Base-by-base conservation (phyloP, 495 filamentous ascomycete genomes). In the Annulohypoxylon nitens region DNA sequence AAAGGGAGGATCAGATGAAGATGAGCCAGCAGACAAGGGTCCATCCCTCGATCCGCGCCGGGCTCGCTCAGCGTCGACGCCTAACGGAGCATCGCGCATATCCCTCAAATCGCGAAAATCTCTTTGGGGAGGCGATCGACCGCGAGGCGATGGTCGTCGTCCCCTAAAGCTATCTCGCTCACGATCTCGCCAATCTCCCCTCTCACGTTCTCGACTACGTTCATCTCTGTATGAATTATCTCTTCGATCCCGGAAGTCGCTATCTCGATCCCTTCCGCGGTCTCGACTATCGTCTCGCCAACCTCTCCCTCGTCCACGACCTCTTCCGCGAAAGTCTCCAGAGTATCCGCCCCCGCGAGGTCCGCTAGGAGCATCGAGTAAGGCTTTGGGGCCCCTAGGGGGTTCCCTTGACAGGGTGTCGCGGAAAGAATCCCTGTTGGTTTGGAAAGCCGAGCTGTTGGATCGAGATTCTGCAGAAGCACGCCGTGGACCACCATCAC, bases 361-460 rank as follows among this genome's bases (percentile, higher is more conserved):
- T 5, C 90, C 90, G 73, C 88, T 86, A 34, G 90, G 87, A 3
- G 88, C 80, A 71, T 93, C 91, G 20, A 91, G 83, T 62, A 91
- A 75, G 7, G 89, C 92, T 76, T 91, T 92, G 0, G 92, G 92
- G 3, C 89, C 92, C 39, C 91, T 84, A 1, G 92, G 92, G 0
- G 92, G 90, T 34, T 85, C 83, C 61, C 83, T 80, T 7, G 78
- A 78, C 6, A 82, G 61, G 2, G 80, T 69, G 51, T 85, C 82
- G 39, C 84, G 81, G 58, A 87, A 87, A 10, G 76, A 71, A 66
- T 87, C 83, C 67, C 89, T 81, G 67, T 84, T 83, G 5, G 83
- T 75, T 53, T 83, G 82, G 63, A 88, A 87, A 4, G 77, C 80
- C 12, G 81, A 72, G 23, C 80, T 76, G 62, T 84, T 89, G 12